Percentiles rank a stretch among this genome's conserved stretches.
These are phyloP conservation scores for Plectosphaerella sp. DNA, from an alignment of 2,329 filamentous ascomycete species.

Conservation along the genomic window DNA sequence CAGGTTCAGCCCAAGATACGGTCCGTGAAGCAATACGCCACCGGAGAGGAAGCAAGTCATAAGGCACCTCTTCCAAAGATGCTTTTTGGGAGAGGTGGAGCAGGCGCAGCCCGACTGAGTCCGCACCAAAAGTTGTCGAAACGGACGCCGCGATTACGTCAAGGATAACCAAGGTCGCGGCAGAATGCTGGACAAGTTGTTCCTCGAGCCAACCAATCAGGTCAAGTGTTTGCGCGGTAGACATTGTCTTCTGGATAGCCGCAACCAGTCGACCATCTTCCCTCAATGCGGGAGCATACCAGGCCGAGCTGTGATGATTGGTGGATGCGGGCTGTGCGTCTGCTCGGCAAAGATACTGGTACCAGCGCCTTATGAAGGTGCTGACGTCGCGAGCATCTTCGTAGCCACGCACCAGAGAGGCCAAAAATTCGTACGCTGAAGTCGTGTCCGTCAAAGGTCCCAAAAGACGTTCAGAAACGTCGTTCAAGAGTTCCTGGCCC, in stretches of 20 bases:
- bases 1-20: slow-evolving; percentile 26
- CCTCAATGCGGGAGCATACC: slow-evolving; percentile 18
- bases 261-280: slow-evolving; percentile 4
- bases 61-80: slow-evolving; percentile 18
- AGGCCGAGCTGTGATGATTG: slow-evolving; percentile 13
- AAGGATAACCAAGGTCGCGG: slow-evolving; percentile 35
- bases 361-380: slow-evolving; percentile 44
- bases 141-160: slow-evolving; percentile 38
- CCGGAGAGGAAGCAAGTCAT: slow-evolving; percentile 27
- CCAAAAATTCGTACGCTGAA: slow-evolving; percentile 29
- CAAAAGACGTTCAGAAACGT: slow-evolving; percentile 31
- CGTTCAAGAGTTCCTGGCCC: slow-evolving; percentile 31
- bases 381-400: slow-evolving; percentile 37
- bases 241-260: slow-evolving; percentile 37
- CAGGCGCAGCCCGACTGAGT: slow-evolving; percentile 33
- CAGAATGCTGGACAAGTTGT: slow-evolving; percentile 19
- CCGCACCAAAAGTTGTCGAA: slow-evolving; percentile 30
- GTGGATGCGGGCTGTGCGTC: slow-evolving; percentile 15
- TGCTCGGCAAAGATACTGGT: slow-evolving; percentile 30
- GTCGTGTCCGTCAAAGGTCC: slow-evolving; percentile 12
- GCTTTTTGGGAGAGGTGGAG: slow-evolving; percentile 27
- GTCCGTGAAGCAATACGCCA: slow-evolving; percentile 34
- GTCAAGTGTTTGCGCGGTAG: slow-evolving; percentile 36
- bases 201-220: slow-evolving; percentile 37
- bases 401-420: slow-evolving; percentile 38